Percentiles rank a stretch among this genome's conserved stretches.
phyloP scores from a whole-genome alignment of 129 eudicot species.

The Erigeron canadensis region DNA sequence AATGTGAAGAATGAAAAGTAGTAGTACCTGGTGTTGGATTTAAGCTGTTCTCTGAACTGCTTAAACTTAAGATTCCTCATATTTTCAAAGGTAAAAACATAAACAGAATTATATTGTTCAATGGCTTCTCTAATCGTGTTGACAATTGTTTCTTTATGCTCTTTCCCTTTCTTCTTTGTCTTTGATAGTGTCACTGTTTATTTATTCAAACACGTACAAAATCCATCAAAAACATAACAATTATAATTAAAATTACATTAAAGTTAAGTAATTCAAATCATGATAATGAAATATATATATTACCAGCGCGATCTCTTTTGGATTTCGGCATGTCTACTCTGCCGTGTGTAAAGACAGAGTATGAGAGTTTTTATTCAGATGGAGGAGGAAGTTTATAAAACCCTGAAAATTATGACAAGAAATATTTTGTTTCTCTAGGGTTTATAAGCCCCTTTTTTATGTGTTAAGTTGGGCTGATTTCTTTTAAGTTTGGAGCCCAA shows the following conservation, averaged over 20 bases:
- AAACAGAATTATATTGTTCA: slow-evolving; percentile 63
- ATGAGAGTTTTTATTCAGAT: neutral
- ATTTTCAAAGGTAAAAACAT: slow-evolving; percentile 81
- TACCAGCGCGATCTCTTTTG: slow-evolving; percentile 72
- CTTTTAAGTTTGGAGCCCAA: too few relatives aligned
- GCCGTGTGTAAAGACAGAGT: neutral
- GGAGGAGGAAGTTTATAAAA: slow-evolving; percentile 16
- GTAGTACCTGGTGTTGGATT: slow-evolving; percentile 83
- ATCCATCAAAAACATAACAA: slow-evolving; percentile 2
- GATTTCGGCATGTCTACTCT: slow-evolving; percentile 69
- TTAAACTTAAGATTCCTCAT: slow-evolving; percentile 97
- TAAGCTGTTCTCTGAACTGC: slow-evolving; percentile 84
- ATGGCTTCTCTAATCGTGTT: slow-evolving; percentile 71
- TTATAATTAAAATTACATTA: neutral
- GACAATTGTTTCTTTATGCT: slow-evolving; percentile 80
- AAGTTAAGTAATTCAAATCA: neutral
- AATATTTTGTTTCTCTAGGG: slow-evolving; percentile 5
- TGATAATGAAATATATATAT: neutral
- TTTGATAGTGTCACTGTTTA: slow-evolving; percentile 84
- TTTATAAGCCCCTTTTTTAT: neutral
- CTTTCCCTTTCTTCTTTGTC: slow-evolving; percentile 98
- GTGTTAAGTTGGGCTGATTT: too few relatives aligned
- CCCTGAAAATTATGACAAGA: slow-evolving; percentile 16
- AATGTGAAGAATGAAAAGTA: neutral
- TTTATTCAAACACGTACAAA: neutral